Evolutionary conservation across 176 grass and related monocot genomes (phyloP).

Genomic region (Echinochloa phyllopogon): DNA sequence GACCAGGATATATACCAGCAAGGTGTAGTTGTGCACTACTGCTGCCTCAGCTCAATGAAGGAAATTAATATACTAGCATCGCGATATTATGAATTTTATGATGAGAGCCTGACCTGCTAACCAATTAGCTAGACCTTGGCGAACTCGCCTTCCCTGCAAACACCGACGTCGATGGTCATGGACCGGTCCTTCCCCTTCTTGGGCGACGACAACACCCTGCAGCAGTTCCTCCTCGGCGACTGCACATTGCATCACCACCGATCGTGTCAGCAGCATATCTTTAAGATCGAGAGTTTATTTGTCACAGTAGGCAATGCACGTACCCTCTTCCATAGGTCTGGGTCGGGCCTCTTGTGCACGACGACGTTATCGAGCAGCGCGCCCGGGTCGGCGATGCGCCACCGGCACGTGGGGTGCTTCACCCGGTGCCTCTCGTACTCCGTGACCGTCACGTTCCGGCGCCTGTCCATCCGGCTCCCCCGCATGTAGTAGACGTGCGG

Average conservation of each 20-base stretch:
- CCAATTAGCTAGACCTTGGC: slow-evolving; percentile 57
- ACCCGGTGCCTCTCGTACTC: slow-evolving; percentile 73
- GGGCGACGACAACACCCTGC: slow-evolving; percentile 78
- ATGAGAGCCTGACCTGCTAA: neutral
- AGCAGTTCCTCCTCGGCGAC: slow-evolving; percentile 96
- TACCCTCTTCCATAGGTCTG: slow-evolving; percentile 85
- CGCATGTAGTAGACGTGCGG: slow-evolving; percentile 79
- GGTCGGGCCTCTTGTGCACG: slow-evolving; percentile 88
- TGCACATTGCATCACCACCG: neutral
- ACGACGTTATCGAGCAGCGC: slow-evolving; percentile 71
- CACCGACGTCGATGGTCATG: slow-evolving; percentile 74
- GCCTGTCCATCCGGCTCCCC: slow-evolving; percentile 55
- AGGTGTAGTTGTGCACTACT: no score
- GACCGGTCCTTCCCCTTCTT: slow-evolving; percentile 54
- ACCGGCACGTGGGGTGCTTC: slow-evolving; percentile 63
- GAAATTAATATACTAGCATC: no score
- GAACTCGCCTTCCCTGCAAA: slow-evolving; percentile 71
- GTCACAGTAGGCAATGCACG: neutral
- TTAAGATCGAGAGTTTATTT: no score
- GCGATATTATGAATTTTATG: neutral
- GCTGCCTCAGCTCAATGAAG: no score
- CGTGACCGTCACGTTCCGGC: slow-evolving; percentile 68
- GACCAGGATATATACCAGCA: neutral
- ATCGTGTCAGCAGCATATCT: no score
- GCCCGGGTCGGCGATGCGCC: slow-evolving; percentile 70